Base-by-base conservation (phyloP, 345 rosid genomes). In the Heritiera littoralis region DNA sequence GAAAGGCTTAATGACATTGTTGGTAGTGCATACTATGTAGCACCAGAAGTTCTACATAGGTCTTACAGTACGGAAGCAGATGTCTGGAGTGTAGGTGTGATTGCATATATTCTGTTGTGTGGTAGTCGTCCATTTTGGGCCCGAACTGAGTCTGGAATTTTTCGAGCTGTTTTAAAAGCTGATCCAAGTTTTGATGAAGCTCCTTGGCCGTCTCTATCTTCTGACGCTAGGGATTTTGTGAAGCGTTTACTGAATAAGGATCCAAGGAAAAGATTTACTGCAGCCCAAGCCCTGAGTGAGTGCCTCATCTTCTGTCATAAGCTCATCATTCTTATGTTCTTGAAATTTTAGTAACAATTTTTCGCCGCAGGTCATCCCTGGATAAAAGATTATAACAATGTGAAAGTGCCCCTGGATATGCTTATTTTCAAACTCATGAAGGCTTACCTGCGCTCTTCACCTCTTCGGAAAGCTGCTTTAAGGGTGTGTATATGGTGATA, bases 111-210 rank as follows among this genome's bases (percentile, higher is more conserved):
- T 83, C 87, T 96, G 40, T 86, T 96, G 48, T 94, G 99, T 77
- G 98, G 99, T 69, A 91, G 98, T 80, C 93, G 99, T 55, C 99
- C 99, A 59, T 96, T 96, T 86, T 96, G 99, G 98, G 97, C 99
- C 10, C 90, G 93, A 74, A 94, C 92, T 0, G 98, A 96, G 86
- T 94, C 99, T 8, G 98, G 99, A 64, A 94, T 96, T 85, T 96
- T 96, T 72, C 90, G 95, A 66, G 93, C 97, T 78, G 97, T 96
- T 84, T 77, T 94, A 80, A 96, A 94, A 85, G 97, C 97, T 77
- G 98, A 94, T 85, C 99, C 98, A 14, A 84, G 91, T 86, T 94
- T 96, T 75, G 97, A 92, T 32, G 99, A 94, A 75, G 83, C 85
- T 48, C 98, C 99, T 58, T 96, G 99, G 98, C 94, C 98, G 77